phyloP scores from a whole-genome alignment of 148 eudicot species.

The Spergularia bocconei region DNA sequence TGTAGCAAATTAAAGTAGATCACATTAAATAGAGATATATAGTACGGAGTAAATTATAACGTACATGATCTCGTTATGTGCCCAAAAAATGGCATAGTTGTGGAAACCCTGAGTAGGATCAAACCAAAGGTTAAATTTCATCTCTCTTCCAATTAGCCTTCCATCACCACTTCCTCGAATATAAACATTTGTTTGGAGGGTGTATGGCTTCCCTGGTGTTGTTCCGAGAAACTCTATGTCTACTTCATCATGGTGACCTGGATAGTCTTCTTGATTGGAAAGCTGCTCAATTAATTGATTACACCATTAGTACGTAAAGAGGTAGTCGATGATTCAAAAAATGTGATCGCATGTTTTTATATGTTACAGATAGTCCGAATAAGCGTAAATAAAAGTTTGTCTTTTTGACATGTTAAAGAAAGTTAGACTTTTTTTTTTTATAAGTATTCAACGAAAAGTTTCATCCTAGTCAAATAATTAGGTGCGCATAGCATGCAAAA shows the following conservation, averaged over 20 bases:
- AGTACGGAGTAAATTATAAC: no score
- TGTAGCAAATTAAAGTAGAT: no score
- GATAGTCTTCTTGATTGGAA: conserved; percentile 78
- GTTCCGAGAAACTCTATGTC: conserved; percentile 93
- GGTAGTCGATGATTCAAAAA: background rate
- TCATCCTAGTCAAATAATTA: background rate
- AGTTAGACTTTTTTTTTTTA: no score
- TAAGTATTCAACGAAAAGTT: no score
- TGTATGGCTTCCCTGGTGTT: conserved; percentile 79
- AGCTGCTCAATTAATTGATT: conserved; percentile 42
- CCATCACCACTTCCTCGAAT: conserved; percentile 92
- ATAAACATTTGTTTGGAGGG: conserved; percentile 80
- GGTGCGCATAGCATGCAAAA: background rate
- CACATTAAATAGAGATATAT: no score
- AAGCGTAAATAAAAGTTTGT: no score
- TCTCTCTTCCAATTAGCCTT: conserved; percentile 77
- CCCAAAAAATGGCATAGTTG: conserved; percentile 86
- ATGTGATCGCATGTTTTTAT: no score
- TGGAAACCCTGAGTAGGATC: conserved; percentile 86
- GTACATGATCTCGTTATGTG: conserved; percentile 69
- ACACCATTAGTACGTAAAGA: no score
- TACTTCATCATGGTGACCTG: conserved; percentile 89
- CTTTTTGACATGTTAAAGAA: no score
- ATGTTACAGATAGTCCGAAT: no score
- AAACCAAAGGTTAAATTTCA: conserved; percentile 87